These are phyloP conservation scores for Rhododendron henanense DNA, from an alignment of 148 eudicot genomes.

Conservation along the genomic window DNA sequence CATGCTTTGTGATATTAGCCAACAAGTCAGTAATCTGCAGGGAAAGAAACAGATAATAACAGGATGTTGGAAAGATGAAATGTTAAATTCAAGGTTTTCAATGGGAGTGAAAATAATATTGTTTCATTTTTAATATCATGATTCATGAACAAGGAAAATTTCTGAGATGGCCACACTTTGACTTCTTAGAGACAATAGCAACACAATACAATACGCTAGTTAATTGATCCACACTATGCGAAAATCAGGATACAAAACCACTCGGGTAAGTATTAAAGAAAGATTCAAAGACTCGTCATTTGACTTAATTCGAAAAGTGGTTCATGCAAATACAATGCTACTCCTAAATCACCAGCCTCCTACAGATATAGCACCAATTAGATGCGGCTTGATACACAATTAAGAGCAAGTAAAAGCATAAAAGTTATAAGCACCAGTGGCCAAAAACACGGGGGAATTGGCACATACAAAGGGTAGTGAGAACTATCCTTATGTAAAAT, in stretches of 20 bases:
- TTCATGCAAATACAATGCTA: background rate
- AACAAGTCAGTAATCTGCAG: constrained; percentile 56
- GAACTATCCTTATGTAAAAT: background rate
- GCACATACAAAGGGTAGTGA: background rate
- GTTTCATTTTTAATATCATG: background rate
- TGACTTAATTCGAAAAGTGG: background rate
- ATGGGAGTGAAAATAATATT: background rate
- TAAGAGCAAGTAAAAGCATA: background rate
- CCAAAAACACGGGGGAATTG: background rate
- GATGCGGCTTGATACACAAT: background rate
- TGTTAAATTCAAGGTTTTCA: background rate
- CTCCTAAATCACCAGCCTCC: background rate
- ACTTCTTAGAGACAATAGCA: background rate
- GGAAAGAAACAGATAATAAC: background rate
- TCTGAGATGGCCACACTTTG: background rate
- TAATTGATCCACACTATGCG: background rate
- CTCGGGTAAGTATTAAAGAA: background rate
- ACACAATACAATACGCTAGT: background rate
- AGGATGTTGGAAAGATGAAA: background rate
- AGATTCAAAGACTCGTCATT: background rate
- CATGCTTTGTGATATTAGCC: constrained; percentile 46
- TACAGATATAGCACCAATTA: background rate
- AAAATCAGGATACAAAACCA: background rate
- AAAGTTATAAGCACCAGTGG: background rate
- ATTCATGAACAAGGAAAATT: background rate